Evolutionary conservation across 2,329 filamentous ascomycete genomes (phyloP), one percentile per base, ranked within the genome.

Genomic region (Thielaviopsis euricoi): DNA sequence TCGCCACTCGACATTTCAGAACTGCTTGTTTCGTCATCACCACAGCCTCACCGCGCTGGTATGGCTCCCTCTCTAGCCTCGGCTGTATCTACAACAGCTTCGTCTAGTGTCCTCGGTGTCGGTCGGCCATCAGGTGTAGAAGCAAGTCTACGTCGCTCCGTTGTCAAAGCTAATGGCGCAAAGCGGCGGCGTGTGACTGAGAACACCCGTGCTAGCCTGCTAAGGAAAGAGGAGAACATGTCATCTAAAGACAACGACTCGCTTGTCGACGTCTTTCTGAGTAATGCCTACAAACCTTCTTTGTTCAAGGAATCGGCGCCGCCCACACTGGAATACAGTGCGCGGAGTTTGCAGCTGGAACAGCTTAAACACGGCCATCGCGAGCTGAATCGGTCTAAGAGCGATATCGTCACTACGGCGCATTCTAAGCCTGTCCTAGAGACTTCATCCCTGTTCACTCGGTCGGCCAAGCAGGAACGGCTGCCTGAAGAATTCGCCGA

Each of bases 11-110:
- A 56, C 6, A 60, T 60, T 26, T 51, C 59, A 23, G 52, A 60
- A 22, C 25, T 60, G 15, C 56, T 60, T 6, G 56, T 55, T 1
- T 86, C 84, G 0, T 87, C 83, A 4, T 88, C 85, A 2, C 84
- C 85, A 55, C 81, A 82, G 33, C 77, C 81, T 0, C 71, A 70
- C n/a, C n/a, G 43, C 15, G 25, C 37, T 15, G 50, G 25, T 43
- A 5, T 26, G 3, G 19, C 6, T 13, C 25, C 13, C 6, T 25
- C 37, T 48, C 46, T 21, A 10, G 22, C 21, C 9, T 51, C 52
- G n/a, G 40, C 58, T 9, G 33, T 25, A 6, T 57, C 50, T n/a
- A n/a, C n/a, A 21, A 17, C 29, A 22, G 22, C 56, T 15, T 50
- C 49, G 17, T 51, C 56, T 21, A 57, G 40, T 48, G 10, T 52